These are phyloP conservation scores for Colletotrichum sojae DNA, from an alignment of 2,329 filamentous ascomycete species.

Conservation along the genomic window DNA sequence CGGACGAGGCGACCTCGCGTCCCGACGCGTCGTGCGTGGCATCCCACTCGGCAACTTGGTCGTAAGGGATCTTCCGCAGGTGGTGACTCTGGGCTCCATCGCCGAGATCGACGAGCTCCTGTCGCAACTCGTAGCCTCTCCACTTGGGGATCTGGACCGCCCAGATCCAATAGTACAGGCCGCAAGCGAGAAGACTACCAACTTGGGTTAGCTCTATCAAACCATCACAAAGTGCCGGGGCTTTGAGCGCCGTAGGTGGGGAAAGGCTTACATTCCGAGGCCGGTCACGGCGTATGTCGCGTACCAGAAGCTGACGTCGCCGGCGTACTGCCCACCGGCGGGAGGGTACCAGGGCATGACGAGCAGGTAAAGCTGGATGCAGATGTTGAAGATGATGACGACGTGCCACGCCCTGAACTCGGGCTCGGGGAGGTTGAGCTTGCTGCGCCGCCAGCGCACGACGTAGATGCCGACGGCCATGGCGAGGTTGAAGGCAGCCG, in stretches of 20 bases:
- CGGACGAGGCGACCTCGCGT: slow-evolving; percentile 12
- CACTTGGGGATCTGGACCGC: slow-evolving; percentile 67
- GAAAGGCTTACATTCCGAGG: slow-evolving; percentile 68
- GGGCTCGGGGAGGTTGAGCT: slow-evolving; percentile 61
- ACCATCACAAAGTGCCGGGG: too few species aligned
- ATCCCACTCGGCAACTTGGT: slow-evolving; percentile 70
- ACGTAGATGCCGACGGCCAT: slow-evolving; percentile 71
- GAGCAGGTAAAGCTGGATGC: slow-evolving; percentile 73
- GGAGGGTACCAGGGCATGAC: slow-evolving; percentile 83
- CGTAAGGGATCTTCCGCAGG: slow-evolving; percentile 67
- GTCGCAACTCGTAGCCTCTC: slow-evolving; percentile 66
- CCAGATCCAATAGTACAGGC: slow-evolving; percentile 71
- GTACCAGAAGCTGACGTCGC: slow-evolving; percentile 82
- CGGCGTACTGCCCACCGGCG: slow-evolving; percentile 68
- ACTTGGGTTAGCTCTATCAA: background rate
- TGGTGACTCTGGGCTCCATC: slow-evolving; percentile 58
- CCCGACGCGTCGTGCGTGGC: slow-evolving; percentile 66
- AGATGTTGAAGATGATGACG: slow-evolving; percentile 71
- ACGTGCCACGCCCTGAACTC: slow-evolving; percentile 73
- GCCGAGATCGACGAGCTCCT: slow-evolving; percentile 59
- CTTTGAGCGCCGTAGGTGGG: background rate
- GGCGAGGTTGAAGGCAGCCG: slow-evolving; percentile 69
- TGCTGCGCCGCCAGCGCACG: slow-evolving; percentile 68
- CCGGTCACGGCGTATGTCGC: slow-evolving; percentile 77
- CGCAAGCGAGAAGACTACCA: slow-evolving; percentile 64